Percentiles rank a stretch among this genome's conserved stretches.
Conservation (phyloP, 371 early-diverging fungal genomes). For the Mucor racemosus region DNA sequence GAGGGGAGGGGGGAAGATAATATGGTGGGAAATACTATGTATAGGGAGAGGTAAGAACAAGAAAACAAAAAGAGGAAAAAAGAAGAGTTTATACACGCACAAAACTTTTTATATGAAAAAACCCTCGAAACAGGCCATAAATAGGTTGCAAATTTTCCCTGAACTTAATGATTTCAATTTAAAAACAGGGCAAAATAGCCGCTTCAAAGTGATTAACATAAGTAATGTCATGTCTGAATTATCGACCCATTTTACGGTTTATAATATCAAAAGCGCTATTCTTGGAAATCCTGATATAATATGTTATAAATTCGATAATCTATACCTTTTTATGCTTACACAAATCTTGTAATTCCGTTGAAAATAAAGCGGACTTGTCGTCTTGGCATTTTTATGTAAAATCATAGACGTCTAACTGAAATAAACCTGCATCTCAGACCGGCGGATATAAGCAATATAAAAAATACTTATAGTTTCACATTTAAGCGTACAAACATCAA, state of each 20-base stretch:
- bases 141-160: not conserved
- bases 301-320: no score
- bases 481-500: not conserved
- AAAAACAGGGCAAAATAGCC: not conserved
- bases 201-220: not conserved
- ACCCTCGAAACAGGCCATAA: slow-evolving; percentile 2
- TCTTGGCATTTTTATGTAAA: not conserved
- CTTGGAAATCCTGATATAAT: not conserved
- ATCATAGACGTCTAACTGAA: no score
- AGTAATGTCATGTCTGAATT: not conserved
- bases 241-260: not conserved
- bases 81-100: not conserved
- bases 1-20: not conserved
- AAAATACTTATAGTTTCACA: not conserved
- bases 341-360: no score
- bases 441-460: not conserved
- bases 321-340: no score
- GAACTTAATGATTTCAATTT: not conserved
- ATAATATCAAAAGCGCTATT: not conserved
- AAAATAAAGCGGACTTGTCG: not conserved
- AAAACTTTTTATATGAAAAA: not conserved
- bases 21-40: not conserved
- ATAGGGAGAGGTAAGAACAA: not conserved
- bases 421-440: not conserved
- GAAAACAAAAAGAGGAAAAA: not conserved